Base-by-base conservation (phyloP, 352 stramenopile species). In the Pythium guiyangense region DNA sequence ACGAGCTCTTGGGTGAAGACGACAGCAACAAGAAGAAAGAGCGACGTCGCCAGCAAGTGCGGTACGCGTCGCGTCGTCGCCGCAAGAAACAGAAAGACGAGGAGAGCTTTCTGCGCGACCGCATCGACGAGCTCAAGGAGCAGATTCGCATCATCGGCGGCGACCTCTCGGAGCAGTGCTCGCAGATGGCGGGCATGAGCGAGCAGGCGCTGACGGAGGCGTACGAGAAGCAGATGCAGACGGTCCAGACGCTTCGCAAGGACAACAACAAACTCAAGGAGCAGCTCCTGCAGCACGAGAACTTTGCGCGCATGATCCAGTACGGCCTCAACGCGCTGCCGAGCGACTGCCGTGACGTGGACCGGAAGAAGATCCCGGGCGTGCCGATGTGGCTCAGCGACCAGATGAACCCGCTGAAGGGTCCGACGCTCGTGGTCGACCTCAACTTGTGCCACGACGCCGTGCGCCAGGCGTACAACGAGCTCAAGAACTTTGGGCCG, bases 201-300 rank as follows among this genome's bases (percentile, higher is more conserved):
- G 78, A 91, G 61, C 78, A 90, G 57, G 79, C 79, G 47, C 67
- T 90, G 52, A 86, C 79, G 6, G 78, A 89, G 59, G 78, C 80
- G 48, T 90, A 90, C 66, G 73, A 90, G 66, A 89, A 92, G 72
- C 79, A 92, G 63, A 87, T 90, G 77, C 57, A 77, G 62, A 88
- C 79, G 29, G 79, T 92, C 14, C 80, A 90, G 68, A 88, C 72
- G 17, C 66, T 92, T 49, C 78, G 79, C 62, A 84, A 86, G 60
- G 81, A 92, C 69, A 90, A 92, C 74, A 87, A 90, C 64, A 85
- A 88, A 66, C 66, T 90, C 44, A 90, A 90, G 67, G 80, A 88
- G 57, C 79, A 90, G 65, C 49, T 92, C 29, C 45, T 89, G 59
- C 83, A 90, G 56, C 83, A 92, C 66, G 83, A 92, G 65, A 88